Base-by-base conservation (phyloP, 2,329 filamentous ascomycete genomes). In the Cordyceps fumosorosea region DNA sequence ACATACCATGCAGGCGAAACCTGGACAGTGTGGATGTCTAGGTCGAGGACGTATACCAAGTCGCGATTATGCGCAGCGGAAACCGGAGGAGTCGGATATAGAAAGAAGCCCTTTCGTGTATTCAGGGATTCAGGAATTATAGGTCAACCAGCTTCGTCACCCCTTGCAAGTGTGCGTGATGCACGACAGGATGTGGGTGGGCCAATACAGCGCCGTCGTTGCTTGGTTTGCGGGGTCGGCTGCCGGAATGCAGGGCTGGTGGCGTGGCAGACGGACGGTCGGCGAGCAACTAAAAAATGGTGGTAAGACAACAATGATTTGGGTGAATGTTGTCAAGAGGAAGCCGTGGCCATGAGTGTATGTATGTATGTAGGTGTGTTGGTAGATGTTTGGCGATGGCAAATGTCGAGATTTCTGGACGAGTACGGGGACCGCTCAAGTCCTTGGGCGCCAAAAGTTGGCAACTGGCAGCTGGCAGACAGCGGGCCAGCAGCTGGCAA, bases 231-330 rank as follows among this genome's bases (percentile, higher is more conserved):
- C 26, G 42, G 26, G 24, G 53, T 62, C 60, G 60, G 60, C 37
- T 57, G 50, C 53, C 60, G 60, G 60, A 57, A 62, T 24, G 47
- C 60, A 56, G 22, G 52, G 60, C 32, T 53, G 60, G 48, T 50
- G 45, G 51, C 29, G 47, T 54, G 51, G 42, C 58, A 34, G 42
- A 60, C 51, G 50, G 51, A 22, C 58, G 29, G 58, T 50, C 58
- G 58, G 50, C 34, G 34, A 18, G 20, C 20, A 40, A n/a, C 12
- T n/a, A 26, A 10, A 11, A 4, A 52, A 51, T 18, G 5, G 22
- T 29, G 22, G 16, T 55, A 5, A 44, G 22, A 18, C 14, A 44
- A 4, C 37, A 16, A 12, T 18, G 22, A 14, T 14, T 16, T 3
- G 20, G 3, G 24, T 51, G 11, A 42, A 42, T 14, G 32, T 58